These are phyloP conservation scores for Claviceps sp. DNA, from an alignment of 2,329 filamentous ascomycete genomes.

Conservation along the genomic window DNA sequence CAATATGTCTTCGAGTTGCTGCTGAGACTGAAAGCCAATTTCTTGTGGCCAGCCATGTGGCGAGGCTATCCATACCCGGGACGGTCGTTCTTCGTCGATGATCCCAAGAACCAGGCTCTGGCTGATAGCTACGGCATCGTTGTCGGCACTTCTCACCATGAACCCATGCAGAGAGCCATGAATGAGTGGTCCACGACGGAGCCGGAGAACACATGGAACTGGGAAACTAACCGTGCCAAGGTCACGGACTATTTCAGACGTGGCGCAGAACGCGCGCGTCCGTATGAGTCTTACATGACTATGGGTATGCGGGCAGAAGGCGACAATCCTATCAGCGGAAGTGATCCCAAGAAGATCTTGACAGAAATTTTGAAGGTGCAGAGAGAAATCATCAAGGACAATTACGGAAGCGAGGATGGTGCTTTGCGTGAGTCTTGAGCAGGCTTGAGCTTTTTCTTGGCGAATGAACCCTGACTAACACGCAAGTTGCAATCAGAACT, in stretches of 20 bases:
- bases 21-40: slow-evolving; percentile 46
- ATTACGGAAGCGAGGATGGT: slow-evolving; percentile 31
- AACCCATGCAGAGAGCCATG: slow-evolving; percentile 50
- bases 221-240: slow-evolving; percentile 40
- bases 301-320: slow-evolving; percentile 46
- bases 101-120: slow-evolving; percentile 41
- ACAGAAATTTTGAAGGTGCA: slow-evolving; percentile 42
- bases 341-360: slow-evolving; percentile 37
- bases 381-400: slow-evolving; percentile 36
- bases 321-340: slow-evolving; percentile 36
- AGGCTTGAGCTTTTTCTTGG: background rate
- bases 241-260: slow-evolving; percentile 44
- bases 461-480: background rate
- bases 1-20: slow-evolving; percentile 49
- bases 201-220: slow-evolving; percentile 42
- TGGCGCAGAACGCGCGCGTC: slow-evolving; percentile 39
- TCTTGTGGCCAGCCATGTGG: slow-evolving; percentile 57
- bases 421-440: slow-evolving; percentile 22
- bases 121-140: slow-evolving; percentile 52
- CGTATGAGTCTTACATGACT: slow-evolving; percentile 46
- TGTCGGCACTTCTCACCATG: slow-evolving; percentile 51
- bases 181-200: slow-evolving; percentile 28
- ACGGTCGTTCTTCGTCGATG: slow-evolving; percentile 49
- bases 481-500: slow-evolving; percentile 28
- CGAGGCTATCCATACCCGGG: slow-evolving; percentile 32